A percentile compares a stretch with the other conserved stretches of the same genome.
These are phyloP conservation scores for Hysterangium stoloniferum DNA, from an alignment of 768 basidiomycete genomes.

Conservation along the genomic window DNA sequence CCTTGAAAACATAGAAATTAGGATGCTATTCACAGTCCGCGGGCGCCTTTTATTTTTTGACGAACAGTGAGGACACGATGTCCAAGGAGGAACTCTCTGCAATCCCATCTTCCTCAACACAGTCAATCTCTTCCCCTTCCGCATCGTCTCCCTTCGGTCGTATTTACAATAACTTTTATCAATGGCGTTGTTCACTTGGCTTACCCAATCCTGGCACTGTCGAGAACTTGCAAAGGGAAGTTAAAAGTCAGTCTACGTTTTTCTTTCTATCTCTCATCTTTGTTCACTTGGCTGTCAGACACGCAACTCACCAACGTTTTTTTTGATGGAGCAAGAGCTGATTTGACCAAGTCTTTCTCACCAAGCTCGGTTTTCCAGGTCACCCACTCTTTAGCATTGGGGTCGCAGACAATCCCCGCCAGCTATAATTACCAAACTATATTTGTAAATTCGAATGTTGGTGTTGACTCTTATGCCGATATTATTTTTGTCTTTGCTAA, in stretches of 20 bases:
- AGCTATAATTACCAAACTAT: conserved; percentile 94
- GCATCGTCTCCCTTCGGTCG: conserved; percentile 49
- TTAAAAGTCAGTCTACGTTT: conserved; percentile 55
- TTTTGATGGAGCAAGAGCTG: conserved; percentile 96
- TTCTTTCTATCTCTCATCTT: neutral
- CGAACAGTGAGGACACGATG: conserved; percentile 26
- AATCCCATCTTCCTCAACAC: conserved; percentile 24
- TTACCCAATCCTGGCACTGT: conserved; percentile 88
- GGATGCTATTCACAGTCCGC: neutral
- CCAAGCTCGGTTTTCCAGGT: conserved; percentile 96
- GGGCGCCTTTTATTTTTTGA: conserved; percentile 3
- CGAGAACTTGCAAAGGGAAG: conserved; percentile 90
- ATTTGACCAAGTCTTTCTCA: conserved; percentile 89
- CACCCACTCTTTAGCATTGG: conserved; percentile 90
- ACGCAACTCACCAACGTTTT: conserved; percentile 91
- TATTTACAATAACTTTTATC: conserved; percentile 63
- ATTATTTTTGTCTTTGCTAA: conserved; percentile 23
- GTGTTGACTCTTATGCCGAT: conserved; percentile 10
- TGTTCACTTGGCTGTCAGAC: conserved; percentile 36
- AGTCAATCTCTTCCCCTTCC: conserved; percentile 4
- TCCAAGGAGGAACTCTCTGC: conserved; percentile 37
- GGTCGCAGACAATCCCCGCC: conserved; percentile 74
- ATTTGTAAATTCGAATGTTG: conserved; percentile 77
- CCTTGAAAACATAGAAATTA: no score
- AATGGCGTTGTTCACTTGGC: conserved; percentile 75